Evolutionary conservation across 1,284 basidiomycete species (phyloP).

Genomic region (Tylopilus sp.): DNA sequence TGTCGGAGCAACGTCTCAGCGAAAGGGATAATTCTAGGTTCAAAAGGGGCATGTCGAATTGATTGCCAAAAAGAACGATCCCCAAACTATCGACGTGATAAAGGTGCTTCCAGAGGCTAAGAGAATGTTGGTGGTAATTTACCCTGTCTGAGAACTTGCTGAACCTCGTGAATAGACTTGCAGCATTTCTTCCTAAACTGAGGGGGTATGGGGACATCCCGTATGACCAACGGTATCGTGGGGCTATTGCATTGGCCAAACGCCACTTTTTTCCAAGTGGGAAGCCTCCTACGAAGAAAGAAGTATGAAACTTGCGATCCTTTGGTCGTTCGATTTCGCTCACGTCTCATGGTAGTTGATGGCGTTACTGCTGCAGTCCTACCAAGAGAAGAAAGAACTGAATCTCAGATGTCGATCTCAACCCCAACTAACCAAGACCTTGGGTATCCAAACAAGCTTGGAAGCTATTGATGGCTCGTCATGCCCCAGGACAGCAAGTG

Average conservation of each 20-base stretch:
- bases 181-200: constrained; percentile 29
- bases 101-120: constrained; percentile 26
- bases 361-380: constrained; percentile 25
- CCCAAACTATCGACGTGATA: constrained; percentile 22
- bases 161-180: constrained; percentile 20
- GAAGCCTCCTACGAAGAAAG: constrained; percentile 23
- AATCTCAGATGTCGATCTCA: constrained; percentile 1
- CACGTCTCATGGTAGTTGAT: constrained; percentile 21
- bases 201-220: constrained; percentile 31
- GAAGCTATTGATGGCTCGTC: neutral
- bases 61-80: constrained; percentile 16
- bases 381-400: constrained; percentile 24
- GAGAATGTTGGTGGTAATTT: constrained; percentile 18
- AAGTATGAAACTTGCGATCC: constrained; percentile 14
- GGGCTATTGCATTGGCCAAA: constrained; percentile 28
- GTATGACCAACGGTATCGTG: constrained; percentile 28
- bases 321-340: constrained; percentile 3
- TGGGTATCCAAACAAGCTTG: constrained; percentile 26
- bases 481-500: neutral
- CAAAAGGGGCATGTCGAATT: constrained; percentile 29
- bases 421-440: constrained; percentile 11
- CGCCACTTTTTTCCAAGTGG: constrained; percentile 31
- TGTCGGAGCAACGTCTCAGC: neutral
- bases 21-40: constrained; percentile 14
- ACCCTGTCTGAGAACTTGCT: neutral